Conservation (phyloP, 257 asterid species). For the Phtheirospermum japonicum region DNA sequence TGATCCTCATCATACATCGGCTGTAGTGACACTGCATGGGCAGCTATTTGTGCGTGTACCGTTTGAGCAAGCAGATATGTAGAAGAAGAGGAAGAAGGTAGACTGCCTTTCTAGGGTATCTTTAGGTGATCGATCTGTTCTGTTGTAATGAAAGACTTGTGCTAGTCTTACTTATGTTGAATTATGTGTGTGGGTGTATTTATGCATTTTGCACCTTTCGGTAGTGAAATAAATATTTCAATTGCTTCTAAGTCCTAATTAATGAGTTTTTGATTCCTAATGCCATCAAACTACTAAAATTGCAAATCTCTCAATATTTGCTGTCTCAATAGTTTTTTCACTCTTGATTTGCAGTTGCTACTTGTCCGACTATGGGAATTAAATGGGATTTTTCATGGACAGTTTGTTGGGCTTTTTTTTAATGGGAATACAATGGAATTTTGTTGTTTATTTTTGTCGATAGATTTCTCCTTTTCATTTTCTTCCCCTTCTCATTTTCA, state of each 20-base stretch:
- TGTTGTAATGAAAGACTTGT: background rate
- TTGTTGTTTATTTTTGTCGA: too few species aligned
- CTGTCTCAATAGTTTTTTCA: too few species aligned
- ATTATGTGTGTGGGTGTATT: background rate
- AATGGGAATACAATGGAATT: too few species aligned
- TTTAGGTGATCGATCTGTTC: background rate
- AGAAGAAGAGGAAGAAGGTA: background rate
- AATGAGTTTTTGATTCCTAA: background rate
- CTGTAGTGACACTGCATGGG: constrained; percentile 89
- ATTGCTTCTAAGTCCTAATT: background rate
- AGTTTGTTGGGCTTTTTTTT: too few species aligned
- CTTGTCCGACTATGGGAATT: too few species aligned
- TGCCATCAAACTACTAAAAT: background rate
- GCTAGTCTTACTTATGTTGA: background rate
- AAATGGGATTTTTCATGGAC: too few species aligned
- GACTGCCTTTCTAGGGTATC: constrained; percentile 14
- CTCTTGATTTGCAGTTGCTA: too few species aligned
- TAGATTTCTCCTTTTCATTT: too few species aligned
- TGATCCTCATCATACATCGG: constrained; percentile 96
- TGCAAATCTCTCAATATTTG: too few species aligned
- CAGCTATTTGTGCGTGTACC: constrained; percentile 94
- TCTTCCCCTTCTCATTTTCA: too few species aligned
- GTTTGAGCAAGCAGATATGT: constrained; percentile 64
- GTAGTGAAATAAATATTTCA: background rate
- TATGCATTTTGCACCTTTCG: background rate